A percentile compares a stretch with the other conserved stretches of the same genome.
Conservation (phyloP, 768 basidiomycete species). For the Phaffia australis region DNA sequence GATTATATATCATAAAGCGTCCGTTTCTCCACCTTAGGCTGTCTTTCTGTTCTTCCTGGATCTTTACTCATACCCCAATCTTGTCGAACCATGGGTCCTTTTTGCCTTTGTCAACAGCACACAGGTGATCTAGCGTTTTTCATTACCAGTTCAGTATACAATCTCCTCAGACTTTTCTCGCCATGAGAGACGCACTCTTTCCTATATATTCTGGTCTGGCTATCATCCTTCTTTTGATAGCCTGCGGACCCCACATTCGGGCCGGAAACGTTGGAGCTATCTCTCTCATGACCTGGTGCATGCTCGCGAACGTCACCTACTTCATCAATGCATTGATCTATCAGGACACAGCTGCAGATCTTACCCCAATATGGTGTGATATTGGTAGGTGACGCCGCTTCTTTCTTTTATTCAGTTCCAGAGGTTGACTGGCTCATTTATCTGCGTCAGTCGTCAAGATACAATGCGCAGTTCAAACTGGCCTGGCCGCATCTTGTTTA, state of each 20-base stretch:
- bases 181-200: slow-evolving; percentile 27
- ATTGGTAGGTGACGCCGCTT: slow-evolving; percentile 45
- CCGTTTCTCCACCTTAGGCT: too few relatives aligned
- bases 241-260: slow-evolving; percentile 60
- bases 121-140: too few relatives aligned
- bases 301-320: slow-evolving; percentile 39
- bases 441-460: slow-evolving; percentile 47
- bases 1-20: too few relatives aligned
- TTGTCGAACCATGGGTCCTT: too few relatives aligned
- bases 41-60: too few relatives aligned
- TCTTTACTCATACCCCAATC: too few relatives aligned
- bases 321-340: slow-evolving; percentile 55
- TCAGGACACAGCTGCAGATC: slow-evolving; percentile 46
- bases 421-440: not conserved
- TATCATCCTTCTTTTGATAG: slow-evolving; percentile 49
- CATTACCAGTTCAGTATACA: too few relatives aligned
- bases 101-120: too few relatives aligned
- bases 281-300: slow-evolving; percentile 57
- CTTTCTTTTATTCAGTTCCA: not conserved
- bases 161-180: too few relatives aligned
- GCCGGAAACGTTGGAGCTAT: slow-evolving; percentile 64
- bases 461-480: slow-evolving; percentile 43
- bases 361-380: slow-evolving; percentile 61
- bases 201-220: slow-evolving; percentile 25
- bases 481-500: slow-evolving; percentile 48